A percentile compares a stretch with the other conserved stretches of the same genome.
Conservation (phyloP, 1,284 basidiomycete species). For the Leucocoprinus gongylophorus region DNA sequence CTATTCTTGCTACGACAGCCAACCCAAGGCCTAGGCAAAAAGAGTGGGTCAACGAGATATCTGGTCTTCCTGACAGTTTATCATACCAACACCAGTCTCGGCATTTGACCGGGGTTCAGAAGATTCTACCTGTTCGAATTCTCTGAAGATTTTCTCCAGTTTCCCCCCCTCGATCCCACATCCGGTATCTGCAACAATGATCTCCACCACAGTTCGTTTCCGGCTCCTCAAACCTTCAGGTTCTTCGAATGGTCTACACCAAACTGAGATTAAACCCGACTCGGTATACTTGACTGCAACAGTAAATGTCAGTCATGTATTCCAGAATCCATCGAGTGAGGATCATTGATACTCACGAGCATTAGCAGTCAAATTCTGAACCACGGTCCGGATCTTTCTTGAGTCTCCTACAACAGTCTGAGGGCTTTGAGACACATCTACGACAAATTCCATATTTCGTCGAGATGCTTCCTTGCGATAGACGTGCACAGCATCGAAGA, state of each 20-base stretch:
- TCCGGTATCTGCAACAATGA: constrained; percentile 72
- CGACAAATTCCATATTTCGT: constrained; percentile 56
- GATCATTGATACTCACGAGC: constrained; percentile 42
- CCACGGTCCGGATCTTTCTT: constrained; percentile 73
- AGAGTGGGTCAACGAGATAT: background rate
- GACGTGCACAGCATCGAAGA: constrained; percentile 62
- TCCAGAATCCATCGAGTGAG: background rate
- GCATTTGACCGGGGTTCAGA: constrained; percentile 31
- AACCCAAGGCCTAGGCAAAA: constrained; percentile 55
- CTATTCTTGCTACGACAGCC: constrained; percentile 78
- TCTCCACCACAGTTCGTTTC: constrained; percentile 58
- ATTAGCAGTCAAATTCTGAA: constrained; percentile 82
- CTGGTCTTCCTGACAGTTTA: background rate
- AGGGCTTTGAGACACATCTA: constrained; percentile 53
- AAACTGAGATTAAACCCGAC: constrained; percentile 59
- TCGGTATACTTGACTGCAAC: constrained; percentile 70
- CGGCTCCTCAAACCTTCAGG: constrained; percentile 42
- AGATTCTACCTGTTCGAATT: constrained; percentile 80
- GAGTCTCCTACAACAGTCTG: constrained; percentile 61
- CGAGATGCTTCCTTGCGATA: constrained; percentile 67
- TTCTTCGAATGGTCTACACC: constrained; percentile 50
- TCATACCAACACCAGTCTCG: constrained; percentile 47
- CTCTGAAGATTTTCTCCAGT: constrained; percentile 78
- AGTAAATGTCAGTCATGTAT: constrained; percentile 2
- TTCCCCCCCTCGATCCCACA: constrained; percentile 69